Conservation (phyloP, 331 rosid species). For the Quercus lobata region DNA sequence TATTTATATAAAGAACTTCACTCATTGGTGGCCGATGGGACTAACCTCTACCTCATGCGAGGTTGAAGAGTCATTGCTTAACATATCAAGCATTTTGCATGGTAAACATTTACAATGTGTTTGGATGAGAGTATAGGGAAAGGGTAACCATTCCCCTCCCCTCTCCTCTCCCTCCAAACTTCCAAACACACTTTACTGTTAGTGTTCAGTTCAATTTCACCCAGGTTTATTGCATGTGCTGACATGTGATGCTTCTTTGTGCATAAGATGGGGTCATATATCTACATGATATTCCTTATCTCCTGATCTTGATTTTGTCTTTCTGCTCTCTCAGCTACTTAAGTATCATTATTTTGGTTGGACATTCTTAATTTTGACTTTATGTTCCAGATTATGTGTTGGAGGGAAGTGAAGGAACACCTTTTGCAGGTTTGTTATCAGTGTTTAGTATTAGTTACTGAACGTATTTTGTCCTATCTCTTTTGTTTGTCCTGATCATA, state of each 20-base stretch:
- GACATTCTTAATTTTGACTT: slow-evolving; percentile 19
- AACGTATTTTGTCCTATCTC: slow-evolving; percentile 1
- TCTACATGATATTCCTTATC: background rate
- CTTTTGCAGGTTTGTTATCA: slow-evolving; percentile 68
- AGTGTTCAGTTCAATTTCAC: background rate
- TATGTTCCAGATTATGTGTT: slow-evolving; percentile 74
- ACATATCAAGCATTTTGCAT: background rate
- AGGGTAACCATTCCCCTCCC: too few relatives aligned
- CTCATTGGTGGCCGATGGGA: background rate
- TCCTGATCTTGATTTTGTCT: background rate
- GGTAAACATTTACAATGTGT: background rate
- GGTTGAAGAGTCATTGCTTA: background rate
- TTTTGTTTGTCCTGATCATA: slow-evolving; percentile 5
- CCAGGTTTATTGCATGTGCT: background rate
- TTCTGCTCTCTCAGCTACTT: slow-evolving; percentile 3
- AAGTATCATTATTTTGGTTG: slow-evolving; percentile 16
- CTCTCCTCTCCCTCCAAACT: too few relatives aligned
- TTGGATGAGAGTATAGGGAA: too few relatives aligned
- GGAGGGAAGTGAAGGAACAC: slow-evolving; percentile 99
- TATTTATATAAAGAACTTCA: background rate
- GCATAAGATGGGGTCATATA: background rate
- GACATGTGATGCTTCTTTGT: background rate
- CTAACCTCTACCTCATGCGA: background rate
- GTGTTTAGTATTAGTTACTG: slow-evolving; percentile 9
- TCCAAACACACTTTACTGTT: background rate